Base-by-base conservation (phyloP, 192 early-diverging fungal genomes). In the Dimargaris cristalligena region DNA sequence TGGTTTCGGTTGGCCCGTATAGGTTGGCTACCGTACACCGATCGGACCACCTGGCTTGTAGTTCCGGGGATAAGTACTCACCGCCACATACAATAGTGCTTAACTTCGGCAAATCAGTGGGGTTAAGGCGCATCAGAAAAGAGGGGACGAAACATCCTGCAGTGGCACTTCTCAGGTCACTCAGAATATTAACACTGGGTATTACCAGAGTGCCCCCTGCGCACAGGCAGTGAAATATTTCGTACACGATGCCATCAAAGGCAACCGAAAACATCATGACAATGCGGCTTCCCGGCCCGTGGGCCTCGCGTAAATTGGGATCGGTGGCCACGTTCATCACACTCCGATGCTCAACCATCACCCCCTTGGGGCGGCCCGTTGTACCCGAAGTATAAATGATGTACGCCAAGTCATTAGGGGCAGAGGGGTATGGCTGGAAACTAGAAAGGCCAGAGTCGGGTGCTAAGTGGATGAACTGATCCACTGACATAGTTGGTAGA, bases 371-470 rank as follows among this genome's bases (percentile, higher is more conserved):
- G 20, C 28, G 2, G 30, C 50, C 50, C 13, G 50, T 52, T 2
- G 50, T 52, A 29, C 50, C 50, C 50, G 50, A 52, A 16, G 50
- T 52, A 26, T 52, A 52, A 14, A 52, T 26, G 26, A 52, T 2
- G 30, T 52, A 52, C 2, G 50, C 50, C 6, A 52, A 2, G 26
- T 52, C 50, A 6, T 6, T 41, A 16, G 38, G 38, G 8, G 6
- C 8, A 41, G 38, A 41, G 38, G 8, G 38, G 38, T 41, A 16
- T 6, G 38, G n/a, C n/a, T n/a, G n/a, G n/a, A n/a, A n/a, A n/a
- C n/a, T n/a, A n/a, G n/a, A n/a, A n/a, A n/a, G n/a, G n/a, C n/a
- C n/a, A n/a, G n/a, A n/a, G n/a, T n/a, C n/a, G n/a, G n/a, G n/a
- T n/a, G n/a, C n/a, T n/a, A n/a, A n/a, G n/a, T n/a, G n/a, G n/a